Evolutionary conservation across 768 basidiomycete species (phyloP).

Genomic region (Termitomyces sp.): DNA sequence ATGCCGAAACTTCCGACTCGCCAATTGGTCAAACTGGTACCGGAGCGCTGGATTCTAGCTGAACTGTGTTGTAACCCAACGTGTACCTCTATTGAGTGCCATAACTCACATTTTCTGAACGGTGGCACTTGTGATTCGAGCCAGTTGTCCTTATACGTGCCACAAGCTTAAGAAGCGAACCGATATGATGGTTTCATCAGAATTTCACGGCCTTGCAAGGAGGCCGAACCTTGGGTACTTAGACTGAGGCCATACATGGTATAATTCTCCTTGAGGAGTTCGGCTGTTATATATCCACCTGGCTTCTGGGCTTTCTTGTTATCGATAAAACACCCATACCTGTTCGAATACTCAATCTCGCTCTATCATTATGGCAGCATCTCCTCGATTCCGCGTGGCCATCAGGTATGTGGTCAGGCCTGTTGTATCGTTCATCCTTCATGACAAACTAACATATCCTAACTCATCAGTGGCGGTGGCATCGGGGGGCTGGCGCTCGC

Average conservation of each 20-base stretch:
- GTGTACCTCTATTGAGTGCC: no score
- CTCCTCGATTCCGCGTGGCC: conserved; percentile 14
- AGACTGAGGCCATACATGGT: background rate
- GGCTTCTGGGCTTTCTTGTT: no score
- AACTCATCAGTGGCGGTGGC: conserved; percentile 25
- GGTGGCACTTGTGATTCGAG: background rate
- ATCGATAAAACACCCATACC: background rate
- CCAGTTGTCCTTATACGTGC: no score
- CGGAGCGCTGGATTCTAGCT: no score
- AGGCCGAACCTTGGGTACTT: no score
- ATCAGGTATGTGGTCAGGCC: conserved; percentile 7
- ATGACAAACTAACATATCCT: background rate
- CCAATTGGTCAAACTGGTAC: no score
- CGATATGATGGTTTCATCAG: background rate
- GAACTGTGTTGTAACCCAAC: no score
- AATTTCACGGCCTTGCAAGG: background rate
- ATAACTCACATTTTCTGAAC: no score
- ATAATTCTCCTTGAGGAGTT: background rate
- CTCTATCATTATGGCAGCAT: background rate
- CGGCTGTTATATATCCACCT: background rate
- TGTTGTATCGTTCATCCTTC: background rate
- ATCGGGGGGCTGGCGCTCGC: conserved; percentile 40
- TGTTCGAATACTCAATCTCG: no score
- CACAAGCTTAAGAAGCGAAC: no score
- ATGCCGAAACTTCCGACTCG: no score